Conservation (phyloP, 2,329 filamentous ascomycete species). For the Penicillium sp. region DNA sequence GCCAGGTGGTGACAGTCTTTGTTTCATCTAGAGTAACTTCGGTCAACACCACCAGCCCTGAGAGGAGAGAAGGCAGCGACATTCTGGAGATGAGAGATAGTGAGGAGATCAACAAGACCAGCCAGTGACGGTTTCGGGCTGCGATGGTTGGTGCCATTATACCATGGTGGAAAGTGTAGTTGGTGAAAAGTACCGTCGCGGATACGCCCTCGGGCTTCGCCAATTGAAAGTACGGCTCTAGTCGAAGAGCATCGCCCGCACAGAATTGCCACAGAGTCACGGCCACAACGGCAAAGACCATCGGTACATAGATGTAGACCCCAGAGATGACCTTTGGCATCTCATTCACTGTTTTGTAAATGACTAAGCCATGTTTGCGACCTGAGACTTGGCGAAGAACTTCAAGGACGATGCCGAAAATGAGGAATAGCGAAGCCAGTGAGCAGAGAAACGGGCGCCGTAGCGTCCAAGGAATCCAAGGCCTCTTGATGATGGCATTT, state of each 20-base stretch:
- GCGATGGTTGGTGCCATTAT: slow-evolving; percentile 18
- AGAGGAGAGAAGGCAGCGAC: slow-evolving; percentile 17
- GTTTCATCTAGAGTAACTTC: neutral
- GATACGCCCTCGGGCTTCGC: slow-evolving; percentile 11
- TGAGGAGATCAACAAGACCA: slow-evolving; percentile 15
- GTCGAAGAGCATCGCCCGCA: slow-evolving; percentile 20
- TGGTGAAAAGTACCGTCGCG: slow-evolving; percentile 20
- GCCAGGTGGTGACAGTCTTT: slow-evolving; percentile 12
- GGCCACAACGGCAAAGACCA: slow-evolving; percentile 16
- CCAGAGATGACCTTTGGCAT: neutral
- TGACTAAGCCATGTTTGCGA: neutral
- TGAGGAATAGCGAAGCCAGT: neutral
- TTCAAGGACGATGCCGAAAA: neutral
- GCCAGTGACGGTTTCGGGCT: slow-evolving; percentile 22
- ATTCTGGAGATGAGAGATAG: slow-evolving; percentile 18
- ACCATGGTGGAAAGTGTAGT: slow-evolving; percentile 22
- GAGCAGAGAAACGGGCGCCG: neutral
- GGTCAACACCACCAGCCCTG: slow-evolving; percentile 18
- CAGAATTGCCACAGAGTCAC: slow-evolving; percentile 18
- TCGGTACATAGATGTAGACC: slow-evolving; percentile 12
- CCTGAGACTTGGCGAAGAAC: neutral
- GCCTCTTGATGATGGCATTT: neutral
- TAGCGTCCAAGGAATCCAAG: neutral
- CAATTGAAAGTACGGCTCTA: slow-evolving; percentile 26
- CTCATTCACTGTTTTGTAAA: neutral